Evolutionary conservation across 495 filamentous ascomycete species (phyloP).

Genomic region (Achaetomiella virescens): DNA sequence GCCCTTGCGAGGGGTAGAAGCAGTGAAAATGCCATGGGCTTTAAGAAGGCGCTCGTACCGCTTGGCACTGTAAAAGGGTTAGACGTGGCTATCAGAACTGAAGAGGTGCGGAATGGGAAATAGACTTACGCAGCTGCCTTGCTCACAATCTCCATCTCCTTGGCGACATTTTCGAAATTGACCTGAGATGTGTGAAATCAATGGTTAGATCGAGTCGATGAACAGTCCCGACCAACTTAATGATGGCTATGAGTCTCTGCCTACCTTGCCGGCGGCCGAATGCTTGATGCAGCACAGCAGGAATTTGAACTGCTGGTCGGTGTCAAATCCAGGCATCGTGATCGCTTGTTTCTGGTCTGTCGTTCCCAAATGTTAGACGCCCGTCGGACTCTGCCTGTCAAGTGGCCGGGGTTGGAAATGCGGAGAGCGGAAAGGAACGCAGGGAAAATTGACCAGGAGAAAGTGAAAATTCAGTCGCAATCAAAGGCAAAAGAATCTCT

Average conservation of each 20-base stretch:
- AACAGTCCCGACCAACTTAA: not conserved
- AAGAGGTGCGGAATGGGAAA: not conserved
- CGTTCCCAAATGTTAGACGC: not conserved
- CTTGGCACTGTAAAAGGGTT: conserved; percentile 44
- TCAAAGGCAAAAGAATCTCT: not conserved
- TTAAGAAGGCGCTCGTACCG: conserved; percentile 60
- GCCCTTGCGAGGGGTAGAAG: not conserved
- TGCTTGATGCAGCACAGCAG: conserved; percentile 58
- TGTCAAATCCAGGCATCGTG: conserved; percentile 44
- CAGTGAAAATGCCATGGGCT: conserved; percentile 39
- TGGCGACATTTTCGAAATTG: conserved; percentile 56
- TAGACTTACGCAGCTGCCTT: conserved; percentile 65
- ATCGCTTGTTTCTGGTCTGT: not conserved
- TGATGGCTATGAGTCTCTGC: conserved; percentile 2
- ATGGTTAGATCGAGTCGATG: conserved; percentile 12
- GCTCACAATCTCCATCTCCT: conserved; percentile 54
- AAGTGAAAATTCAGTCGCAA: not conserved
- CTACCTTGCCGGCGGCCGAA: conserved; percentile 51
- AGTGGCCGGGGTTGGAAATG: not conserved
- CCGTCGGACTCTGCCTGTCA: not conserved
- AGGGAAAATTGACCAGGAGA: not conserved
- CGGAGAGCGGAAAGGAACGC: not conserved
- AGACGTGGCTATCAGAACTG: not conserved
- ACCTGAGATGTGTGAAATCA: conserved; percentile 36
- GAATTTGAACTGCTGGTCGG: conserved; percentile 55